Percentiles rank a stretch among this genome's conserved stretches.
phyloP scores from a whole-genome alignment of 2,329 filamentous ascomycete species.

The Cladophialophora exuberans region DNA sequence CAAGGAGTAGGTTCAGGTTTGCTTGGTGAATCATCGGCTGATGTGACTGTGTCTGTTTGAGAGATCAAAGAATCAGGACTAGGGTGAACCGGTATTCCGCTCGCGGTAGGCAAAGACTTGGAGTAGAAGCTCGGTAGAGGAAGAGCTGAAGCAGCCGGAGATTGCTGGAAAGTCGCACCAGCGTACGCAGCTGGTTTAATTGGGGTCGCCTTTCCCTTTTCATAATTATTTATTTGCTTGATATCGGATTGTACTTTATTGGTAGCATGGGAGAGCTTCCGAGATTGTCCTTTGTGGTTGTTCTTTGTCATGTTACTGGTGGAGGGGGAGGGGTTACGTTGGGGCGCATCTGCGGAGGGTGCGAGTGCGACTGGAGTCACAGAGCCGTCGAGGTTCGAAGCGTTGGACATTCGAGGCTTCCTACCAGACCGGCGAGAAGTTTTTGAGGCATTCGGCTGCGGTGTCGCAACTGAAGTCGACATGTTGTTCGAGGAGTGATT shows the following conservation, averaged over 20 bases:
- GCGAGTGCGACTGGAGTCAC: conserved; percentile 7
- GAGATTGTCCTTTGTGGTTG: conserved; percentile 39
- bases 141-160: conserved; percentile 84
- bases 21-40: conserved; percentile 41
- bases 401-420: conserved; percentile 41
- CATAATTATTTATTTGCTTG: conserved; percentile 35
- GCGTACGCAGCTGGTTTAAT: conserved; percentile 70
- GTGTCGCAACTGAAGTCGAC: conserved; percentile 43
- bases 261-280: conserved; percentile 38
- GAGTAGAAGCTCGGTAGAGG: conserved; percentile 89
- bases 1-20: conserved; percentile 72
- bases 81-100: conserved; percentile 39
- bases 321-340: conserved; percentile 20
- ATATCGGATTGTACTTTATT: conserved; percentile 36
- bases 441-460: conserved; percentile 40
- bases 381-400: conserved; percentile 35
- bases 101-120: conserved; percentile 71
- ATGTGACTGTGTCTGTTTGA: conserved; percentile 36
- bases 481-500: conserved; percentile 42
- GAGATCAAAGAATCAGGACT: conserved; percentile 42
- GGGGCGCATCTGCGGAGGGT: conserved; percentile 8
- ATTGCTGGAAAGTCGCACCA: conserved; percentile 91
- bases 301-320: conserved; percentile 14
- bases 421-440: conserved; percentile 52
- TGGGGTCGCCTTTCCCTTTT: conserved; percentile 41